Base-by-base conservation (phyloP, 2,329 filamentous ascomycete species). In the Trichoderma guizhouense region DNA sequence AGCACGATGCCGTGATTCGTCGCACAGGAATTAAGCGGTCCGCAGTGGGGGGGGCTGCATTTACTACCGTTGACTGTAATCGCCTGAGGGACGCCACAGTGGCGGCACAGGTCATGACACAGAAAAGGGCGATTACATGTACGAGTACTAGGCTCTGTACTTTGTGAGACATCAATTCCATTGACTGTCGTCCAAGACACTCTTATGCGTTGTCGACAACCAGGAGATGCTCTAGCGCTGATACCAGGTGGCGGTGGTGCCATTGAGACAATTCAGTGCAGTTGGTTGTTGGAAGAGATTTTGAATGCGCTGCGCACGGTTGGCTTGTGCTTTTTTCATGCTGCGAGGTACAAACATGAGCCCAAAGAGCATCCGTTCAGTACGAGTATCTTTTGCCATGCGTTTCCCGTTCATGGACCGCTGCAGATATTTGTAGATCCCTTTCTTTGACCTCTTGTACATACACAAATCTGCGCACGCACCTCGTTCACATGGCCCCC, bases 1-100 rank as follows among this genome's bases (percentile, higher is more conserved):
- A 71, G 30, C 70, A 67, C 6, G 43, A 71, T 36, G 70, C 32
- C 28, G 62, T 71, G 70, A 71, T 71, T 71, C 62, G 70, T 71
- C 43, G 43, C 70, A 71, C 51, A 47, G n/a, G 55, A 57, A 62
- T 43, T 43, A 43, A 43, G 39, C 39, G 39, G 39, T 43, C 32
- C 55, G 62, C 53, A 30, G 36, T 26, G 69, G 70, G 36, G 36
- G 65, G 8, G 36, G 64, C 8, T 32, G 51, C 21, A 36, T 36
- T 28, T 32, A n/a, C 9, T 32, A 32, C 32, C 9, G 32, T 32
- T 32, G 32, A 34, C 32, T 21, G 21, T 32, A 6, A 39, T 47
- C 34, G 34, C 36, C 21, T 21, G 57, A 32, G 47, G 1, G 47
- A 3, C 47, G 47, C 47, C 47, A 53, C 47, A 53, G 47, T 53